A percentile compares a stretch with the other conserved stretches of the same genome.
phyloP scores from a whole-genome alignment of 805 yeast genomes.

The Wickerhamiella vanderwaltii region DNA sequence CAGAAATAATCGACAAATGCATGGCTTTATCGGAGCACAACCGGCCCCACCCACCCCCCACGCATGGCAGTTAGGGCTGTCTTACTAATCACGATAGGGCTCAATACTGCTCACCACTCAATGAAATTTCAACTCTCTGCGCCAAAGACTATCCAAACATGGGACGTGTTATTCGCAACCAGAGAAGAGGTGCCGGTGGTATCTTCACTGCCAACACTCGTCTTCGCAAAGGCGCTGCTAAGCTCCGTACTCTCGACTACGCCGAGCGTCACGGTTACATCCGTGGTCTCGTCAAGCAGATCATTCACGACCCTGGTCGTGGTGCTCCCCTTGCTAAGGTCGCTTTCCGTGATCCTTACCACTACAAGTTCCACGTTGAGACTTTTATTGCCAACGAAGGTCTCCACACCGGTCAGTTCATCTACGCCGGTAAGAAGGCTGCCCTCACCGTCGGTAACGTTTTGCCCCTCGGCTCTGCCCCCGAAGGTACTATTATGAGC shows the following conservation, averaged over 20 bases:
- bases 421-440: slow-evolving; percentile 98
- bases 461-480: slow-evolving; percentile 91
- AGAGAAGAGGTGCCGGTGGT: slow-evolving; percentile 98
- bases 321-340: slow-evolving; percentile 99
- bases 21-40: too few relatives aligned
- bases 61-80: too few relatives aligned
- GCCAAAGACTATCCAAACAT: slow-evolving; percentile 13
- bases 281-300: slow-evolving; percentile 98
- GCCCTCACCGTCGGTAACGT: slow-evolving; percentile 88
- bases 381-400: slow-evolving; percentile 99
- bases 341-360: slow-evolving; percentile 97
- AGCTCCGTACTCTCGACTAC: slow-evolving; percentile 96
- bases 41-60: too few relatives aligned
- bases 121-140: neutral
- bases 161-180: slow-evolving; percentile 88
- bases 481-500: slow-evolving; percentile 98
- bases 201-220: slow-evolving; percentile 99
- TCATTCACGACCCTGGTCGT: slow-evolving; percentile 99
- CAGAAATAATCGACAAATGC: too few relatives aligned
- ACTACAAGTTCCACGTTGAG: slow-evolving; percentile 94
- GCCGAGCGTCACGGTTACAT: slow-evolving; percentile 99
- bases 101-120: too few relatives aligned
- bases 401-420: slow-evolving; percentile 98
- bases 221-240: slow-evolving; percentile 99
- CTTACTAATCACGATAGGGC: too few relatives aligned